These are phyloP conservation scores for Tuber aestivum DNA, from an alignment of 495 filamentous ascomycete genomes.

Conservation along the genomic window DNA sequence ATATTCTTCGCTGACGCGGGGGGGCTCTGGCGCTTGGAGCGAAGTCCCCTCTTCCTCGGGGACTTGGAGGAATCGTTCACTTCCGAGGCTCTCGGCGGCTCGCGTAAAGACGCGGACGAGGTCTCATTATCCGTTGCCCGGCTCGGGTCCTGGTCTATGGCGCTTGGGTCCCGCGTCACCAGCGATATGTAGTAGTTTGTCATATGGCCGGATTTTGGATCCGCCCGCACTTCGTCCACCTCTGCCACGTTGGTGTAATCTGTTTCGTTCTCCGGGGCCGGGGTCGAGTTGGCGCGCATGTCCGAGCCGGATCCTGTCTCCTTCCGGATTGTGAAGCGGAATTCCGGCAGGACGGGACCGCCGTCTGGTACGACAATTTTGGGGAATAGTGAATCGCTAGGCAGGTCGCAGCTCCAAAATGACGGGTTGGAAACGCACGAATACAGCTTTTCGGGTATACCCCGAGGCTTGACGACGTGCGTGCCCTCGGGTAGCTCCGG, in stretches of 20 bases:
- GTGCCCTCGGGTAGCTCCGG: slow-evolving; percentile 23
- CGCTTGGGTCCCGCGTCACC: slow-evolving; percentile 18
- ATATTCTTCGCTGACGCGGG: slow-evolving; percentile 59
- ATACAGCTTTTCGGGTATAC: neutral
- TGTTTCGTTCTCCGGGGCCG: slow-evolving; percentile 19
- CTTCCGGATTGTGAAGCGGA: slow-evolving; percentile 32
- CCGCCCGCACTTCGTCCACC: slow-evolving; percentile 54
- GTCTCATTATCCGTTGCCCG: neutral
- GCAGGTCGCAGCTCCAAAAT: slow-evolving; percentile 34
- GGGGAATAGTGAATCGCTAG: slow-evolving; percentile 27
- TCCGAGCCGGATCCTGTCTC: neutral
- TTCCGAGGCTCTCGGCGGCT: slow-evolving; percentile 21
- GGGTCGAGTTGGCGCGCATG: slow-evolving; percentile 14
- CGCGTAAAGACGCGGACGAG: neutral
- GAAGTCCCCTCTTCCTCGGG: slow-evolving; percentile 25
- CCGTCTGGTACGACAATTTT: neutral
- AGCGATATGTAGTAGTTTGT: slow-evolving; percentile 65
- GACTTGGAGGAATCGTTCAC: slow-evolving; percentile 43
- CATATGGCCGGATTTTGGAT: slow-evolving; percentile 59
- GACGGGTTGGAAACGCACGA: slow-evolving; percentile 18
- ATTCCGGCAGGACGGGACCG: slow-evolving; percentile 14
- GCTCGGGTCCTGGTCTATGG: slow-evolving; percentile 28
- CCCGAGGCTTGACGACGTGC: slow-evolving; percentile 14
- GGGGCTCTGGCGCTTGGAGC: slow-evolving; percentile 43
- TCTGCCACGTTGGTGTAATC: slow-evolving; percentile 26